Conservation (phyloP, 495 filamentous ascomycete genomes). For the Tuber microsphaerosporum region DNA sequence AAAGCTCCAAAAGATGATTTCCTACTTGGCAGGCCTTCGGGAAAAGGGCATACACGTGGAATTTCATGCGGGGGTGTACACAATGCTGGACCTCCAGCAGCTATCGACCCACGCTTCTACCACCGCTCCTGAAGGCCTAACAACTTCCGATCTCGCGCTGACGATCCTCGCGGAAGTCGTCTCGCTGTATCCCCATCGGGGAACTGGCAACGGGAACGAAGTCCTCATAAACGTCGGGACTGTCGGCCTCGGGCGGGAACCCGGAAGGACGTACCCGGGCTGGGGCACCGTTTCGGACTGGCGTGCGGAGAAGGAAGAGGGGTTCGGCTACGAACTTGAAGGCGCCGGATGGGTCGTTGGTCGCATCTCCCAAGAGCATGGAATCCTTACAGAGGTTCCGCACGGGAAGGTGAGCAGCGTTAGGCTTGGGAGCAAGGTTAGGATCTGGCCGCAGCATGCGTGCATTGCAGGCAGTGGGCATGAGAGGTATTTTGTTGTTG, state of each 20-base stretch:
- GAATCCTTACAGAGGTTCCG: constrained; percentile 50
- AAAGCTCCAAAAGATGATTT: constrained; percentile 19
- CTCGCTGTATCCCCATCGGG: constrained; percentile 59
- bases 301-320: constrained; percentile 40
- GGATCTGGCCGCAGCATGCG: constrained; percentile 78
- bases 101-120: constrained; percentile 59
- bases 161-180: constrained; percentile 66
- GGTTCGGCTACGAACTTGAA: constrained; percentile 11
- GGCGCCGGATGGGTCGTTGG: constrained; percentile 56
- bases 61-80: constrained; percentile 66
- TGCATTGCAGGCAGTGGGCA: constrained; percentile 69
- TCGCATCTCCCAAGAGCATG: constrained; percentile 61
- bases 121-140: constrained; percentile 43
- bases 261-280: constrained; percentile 59
- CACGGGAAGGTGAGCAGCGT: constrained; percentile 46
- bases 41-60: constrained; percentile 47
- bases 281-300: constrained; percentile 69
- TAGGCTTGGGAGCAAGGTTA: constrained; percentile 57
- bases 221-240: constrained; percentile 64
- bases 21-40: not conserved
- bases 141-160: constrained; percentile 56
- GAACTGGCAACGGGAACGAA: constrained; percentile 51
- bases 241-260: constrained; percentile 69
- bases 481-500: constrained; percentile 70
- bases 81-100: constrained; percentile 75